Evolutionary conservation across 1,284 basidiomycete genomes (phyloP), one percentile per base, ranked within the genome.

Genomic region (Apiotrichum sp.): DNA sequence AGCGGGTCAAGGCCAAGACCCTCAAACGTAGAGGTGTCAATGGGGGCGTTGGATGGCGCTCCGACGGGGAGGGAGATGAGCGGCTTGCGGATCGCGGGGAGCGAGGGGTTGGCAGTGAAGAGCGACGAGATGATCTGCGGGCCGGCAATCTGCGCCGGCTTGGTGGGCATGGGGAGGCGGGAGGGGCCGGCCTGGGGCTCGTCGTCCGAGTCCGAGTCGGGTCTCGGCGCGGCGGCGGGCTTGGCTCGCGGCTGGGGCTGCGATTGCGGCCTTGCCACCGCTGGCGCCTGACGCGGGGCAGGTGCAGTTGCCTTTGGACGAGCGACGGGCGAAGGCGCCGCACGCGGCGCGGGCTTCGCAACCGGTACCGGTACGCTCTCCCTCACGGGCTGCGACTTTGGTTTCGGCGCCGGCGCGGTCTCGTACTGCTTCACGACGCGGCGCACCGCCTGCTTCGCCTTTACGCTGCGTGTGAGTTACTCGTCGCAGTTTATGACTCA

Each of bases 101-200:
- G 61, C 9, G 65, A 64, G 0, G 69, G 69, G 48, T 74, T 72
- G 58, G 83, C 88, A 1, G 89, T 85, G 78, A 97, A 97, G 3
- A 97, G 81, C 3, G 91, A 93, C 0, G 93, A 96, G 63, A 96
- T 90, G 59, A 93, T 80, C 69, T 93, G 89, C 4, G 82, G 46
- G 56, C 55, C 46, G 16, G 57, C 52, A n/a, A 40, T 44, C 8
- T 39, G 40, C 64, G 64, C 44, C 29, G 47, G 11, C 14, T 52
- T 7, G 10, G 29, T 33, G 2, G 44, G 42, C 16, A 49, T 39
- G 2, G 57, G 61, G 6, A 58, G 51, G 13, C 61, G 53, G 1
- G 63, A 63, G 1, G 62, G 64, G 13, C 65, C 62, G 10, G 62
- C 62, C 16, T 59, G 53, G 4, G 57, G 40, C n/a, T 55, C 45